Conservation (phyloP, 139 green algal species). For the Edaphochlamys debaryana region DNA sequence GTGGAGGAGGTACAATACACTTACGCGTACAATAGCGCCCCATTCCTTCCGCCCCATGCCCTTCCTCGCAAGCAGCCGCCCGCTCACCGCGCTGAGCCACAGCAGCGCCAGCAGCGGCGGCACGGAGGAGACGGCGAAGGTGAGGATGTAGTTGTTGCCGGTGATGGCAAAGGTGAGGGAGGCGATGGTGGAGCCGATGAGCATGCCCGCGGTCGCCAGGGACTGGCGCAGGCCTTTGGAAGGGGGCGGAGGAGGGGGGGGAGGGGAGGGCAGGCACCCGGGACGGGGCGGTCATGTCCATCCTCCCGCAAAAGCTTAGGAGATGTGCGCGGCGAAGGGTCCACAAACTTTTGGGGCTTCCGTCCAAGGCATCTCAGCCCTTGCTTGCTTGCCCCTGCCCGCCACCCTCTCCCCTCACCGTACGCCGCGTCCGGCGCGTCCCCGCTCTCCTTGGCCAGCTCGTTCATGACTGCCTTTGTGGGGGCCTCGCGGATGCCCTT, state of each 20-base stretch:
- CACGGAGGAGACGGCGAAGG: conserved; percentile 74
- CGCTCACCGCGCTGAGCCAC: conserved; percentile 57
- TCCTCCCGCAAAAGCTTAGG: no score
- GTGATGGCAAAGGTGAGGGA: conserved; percentile 67
- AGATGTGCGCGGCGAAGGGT: no score
- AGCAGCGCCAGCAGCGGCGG: conserved; percentile 67
- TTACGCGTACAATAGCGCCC: no score
- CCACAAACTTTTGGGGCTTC: no score
- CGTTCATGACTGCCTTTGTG: conserved; percentile 85
- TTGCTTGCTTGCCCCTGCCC: no score
- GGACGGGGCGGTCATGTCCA: no score
- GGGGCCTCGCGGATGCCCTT: conserved; percentile 89
- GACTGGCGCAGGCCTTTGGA: conserved; percentile 77
- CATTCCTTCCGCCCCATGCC: no score
- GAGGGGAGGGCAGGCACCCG: no score
- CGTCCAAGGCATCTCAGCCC: no score
- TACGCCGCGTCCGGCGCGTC: conserved; percentile 82
- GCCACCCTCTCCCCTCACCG: conserved; percentile 51
- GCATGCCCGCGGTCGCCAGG: conserved; percentile 76
- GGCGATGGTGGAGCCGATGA: conserved; percentile 73
- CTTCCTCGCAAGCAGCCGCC: no score
- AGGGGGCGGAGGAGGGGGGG: neutral
- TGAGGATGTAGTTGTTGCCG: conserved; percentile 75
- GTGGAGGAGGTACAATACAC: no score
- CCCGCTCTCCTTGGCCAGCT: conserved; percentile 74